phyloP scores from a whole-genome alignment of 345 rosid species.

The Corchorus olitorius region DNA sequence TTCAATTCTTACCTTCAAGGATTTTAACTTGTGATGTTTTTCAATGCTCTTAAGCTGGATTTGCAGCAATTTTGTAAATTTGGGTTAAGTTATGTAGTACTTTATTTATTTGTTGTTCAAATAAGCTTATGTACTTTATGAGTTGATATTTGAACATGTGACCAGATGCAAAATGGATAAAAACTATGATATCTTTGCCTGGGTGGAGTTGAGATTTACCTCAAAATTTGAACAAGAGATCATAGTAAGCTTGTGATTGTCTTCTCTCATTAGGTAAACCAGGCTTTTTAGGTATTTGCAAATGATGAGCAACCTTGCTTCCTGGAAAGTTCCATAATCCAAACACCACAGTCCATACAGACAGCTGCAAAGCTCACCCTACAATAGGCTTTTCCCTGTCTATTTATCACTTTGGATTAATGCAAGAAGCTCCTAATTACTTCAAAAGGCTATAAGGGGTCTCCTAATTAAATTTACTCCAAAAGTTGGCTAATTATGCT shows the following conservation, averaged over 20 bases:
- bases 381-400: background rate
- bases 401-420: background rate
- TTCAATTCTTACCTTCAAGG: too few relatives aligned
- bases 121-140: too few relatives aligned
- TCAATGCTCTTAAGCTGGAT: too few relatives aligned
- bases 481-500: background rate
- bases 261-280: background rate
- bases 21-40: too few relatives aligned
- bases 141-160: background rate
- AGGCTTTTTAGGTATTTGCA: background rate
- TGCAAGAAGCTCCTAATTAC: background rate
- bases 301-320: background rate
- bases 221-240: background rate
- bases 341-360: background rate
- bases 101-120: too few relatives aligned
- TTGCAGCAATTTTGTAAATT: too few relatives aligned
- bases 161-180: background rate
- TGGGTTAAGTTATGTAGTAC: too few relatives aligned
- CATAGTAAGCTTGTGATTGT: background rate
- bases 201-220: background rate
- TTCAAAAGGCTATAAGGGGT: background rate
- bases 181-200: background rate
- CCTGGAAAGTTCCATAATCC: constrained; percentile 13
- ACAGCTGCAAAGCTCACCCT: background rate
- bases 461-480: background rate